These are phyloP conservation scores for Saturnispora gosingensis DNA, from an alignment of 805 yeast species.

Conservation along the genomic window DNA sequence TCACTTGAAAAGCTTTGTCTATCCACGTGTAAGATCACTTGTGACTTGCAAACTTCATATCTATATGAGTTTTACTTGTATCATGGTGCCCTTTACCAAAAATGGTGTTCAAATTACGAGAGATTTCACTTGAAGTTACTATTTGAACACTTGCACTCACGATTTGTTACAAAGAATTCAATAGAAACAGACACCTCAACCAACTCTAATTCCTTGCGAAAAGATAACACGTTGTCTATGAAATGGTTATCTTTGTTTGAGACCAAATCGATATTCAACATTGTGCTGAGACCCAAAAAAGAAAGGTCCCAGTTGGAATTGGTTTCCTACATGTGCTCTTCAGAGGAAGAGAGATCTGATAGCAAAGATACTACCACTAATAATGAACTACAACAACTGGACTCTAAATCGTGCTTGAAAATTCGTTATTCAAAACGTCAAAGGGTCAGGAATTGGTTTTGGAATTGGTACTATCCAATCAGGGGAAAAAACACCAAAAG, in stretches of 20 bases:
- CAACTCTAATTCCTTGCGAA: background rate
- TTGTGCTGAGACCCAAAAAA: background rate
- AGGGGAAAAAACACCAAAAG: background rate
- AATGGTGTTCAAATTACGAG: background rate
- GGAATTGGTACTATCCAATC: constrained; percentile 3
- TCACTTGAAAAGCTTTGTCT: background rate
- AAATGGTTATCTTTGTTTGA: constrained; percentile 2
- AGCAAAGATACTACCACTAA: background rate
- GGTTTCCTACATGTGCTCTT: background rate
- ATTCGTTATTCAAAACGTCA: background rate
- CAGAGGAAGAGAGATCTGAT: background rate
- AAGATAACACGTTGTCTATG: background rate
- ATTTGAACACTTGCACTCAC: background rate
- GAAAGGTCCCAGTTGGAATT: background rate
- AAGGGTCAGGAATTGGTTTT: background rate
- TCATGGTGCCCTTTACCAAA: background rate
- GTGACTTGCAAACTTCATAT: background rate
- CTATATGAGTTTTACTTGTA: background rate
- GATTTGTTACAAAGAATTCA: background rate
- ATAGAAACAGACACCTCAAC: background rate
- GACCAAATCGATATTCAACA: background rate
- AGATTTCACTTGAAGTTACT: background rate
- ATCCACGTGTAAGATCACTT: background rate
- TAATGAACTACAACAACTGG: background rate
- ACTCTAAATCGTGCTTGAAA: background rate